Evolutionary conservation across 306 rosid species (phyloP).

Genomic region (Begonia masoniana): DNA sequence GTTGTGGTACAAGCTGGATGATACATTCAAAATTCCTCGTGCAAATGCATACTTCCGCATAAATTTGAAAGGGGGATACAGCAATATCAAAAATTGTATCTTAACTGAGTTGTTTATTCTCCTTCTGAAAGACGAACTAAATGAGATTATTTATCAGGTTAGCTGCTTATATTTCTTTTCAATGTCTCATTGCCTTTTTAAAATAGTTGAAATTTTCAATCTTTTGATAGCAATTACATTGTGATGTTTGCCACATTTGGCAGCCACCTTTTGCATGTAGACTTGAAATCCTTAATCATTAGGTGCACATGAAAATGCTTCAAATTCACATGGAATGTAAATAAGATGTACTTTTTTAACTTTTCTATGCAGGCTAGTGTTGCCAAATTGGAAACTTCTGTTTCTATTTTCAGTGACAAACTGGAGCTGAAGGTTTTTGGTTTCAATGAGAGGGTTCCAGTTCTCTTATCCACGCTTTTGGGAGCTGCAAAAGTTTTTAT

Average conservation of each 20-base stretch:
- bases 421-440: conserved; percentile 86
- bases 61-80: conserved; percentile 80
- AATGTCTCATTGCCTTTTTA: not conserved
- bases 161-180: conserved; percentile 18
- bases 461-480: conserved; percentile 57
- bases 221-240: too few relatives aligned
- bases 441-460: conserved; percentile 77
- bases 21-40: conserved; percentile 75
- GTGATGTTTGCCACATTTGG: too few relatives aligned
- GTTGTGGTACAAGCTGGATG: conserved; percentile 87
- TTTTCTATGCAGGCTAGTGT: conserved; percentile 56
- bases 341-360: not conserved
- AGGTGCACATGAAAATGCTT: too few relatives aligned
- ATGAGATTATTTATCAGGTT: conserved; percentile 86
- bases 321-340: too few relatives aligned
- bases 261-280: too few relatives aligned
- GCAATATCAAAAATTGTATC: conserved; percentile 38
- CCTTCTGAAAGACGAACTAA: conserved; percentile 84
- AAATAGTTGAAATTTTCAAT: not conserved
- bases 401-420: conserved; percentile 51
- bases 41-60: conserved; percentile 83
- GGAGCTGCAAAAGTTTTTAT: conserved; percentile 47
- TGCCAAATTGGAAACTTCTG: conserved; percentile 95
- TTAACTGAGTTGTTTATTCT: conserved; percentile 61
- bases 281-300: too few relatives aligned